Conservation (phyloP, 306 rosid genomes). For the Fragaria nilgerrensis region DNA sequence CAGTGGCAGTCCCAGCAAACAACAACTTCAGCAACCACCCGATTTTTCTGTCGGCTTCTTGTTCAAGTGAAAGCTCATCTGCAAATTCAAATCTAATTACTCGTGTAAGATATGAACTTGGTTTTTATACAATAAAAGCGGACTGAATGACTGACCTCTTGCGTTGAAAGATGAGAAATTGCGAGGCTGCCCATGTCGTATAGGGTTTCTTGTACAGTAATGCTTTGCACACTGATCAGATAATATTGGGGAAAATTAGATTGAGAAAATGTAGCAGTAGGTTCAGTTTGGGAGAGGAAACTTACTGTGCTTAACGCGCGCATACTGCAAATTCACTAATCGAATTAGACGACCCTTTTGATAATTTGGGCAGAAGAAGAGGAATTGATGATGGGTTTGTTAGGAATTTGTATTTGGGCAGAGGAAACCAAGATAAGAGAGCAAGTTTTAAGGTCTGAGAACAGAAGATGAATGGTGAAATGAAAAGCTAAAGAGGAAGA, state of each 20-base stretch:
- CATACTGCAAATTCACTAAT: slow-evolving; percentile 35
- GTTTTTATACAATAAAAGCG: background rate
- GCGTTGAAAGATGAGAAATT: slow-evolving; percentile 43
- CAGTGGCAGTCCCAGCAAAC: slow-evolving; percentile 74
- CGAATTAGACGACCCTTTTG: too few relatives aligned
- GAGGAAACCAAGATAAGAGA: too few relatives aligned
- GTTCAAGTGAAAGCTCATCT: slow-evolving; percentile 65
- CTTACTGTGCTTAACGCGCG: slow-evolving; percentile 50
- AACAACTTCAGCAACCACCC: slow-evolving; percentile 79
- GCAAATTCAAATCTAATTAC: slow-evolving; percentile 24
- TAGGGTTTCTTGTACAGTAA: slow-evolving; percentile 29
- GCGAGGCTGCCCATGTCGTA: slow-evolving; percentile 41
- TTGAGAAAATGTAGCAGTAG: too few relatives aligned
- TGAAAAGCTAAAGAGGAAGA: too few relatives aligned
- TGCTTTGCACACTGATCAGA: too few relatives aligned
- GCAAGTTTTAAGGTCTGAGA: too few relatives aligned
- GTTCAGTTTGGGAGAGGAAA: background rate
- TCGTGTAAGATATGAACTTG: background rate
- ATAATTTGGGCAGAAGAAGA: too few relatives aligned
- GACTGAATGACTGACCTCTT: slow-evolving; percentile 39
- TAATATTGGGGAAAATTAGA: background rate
- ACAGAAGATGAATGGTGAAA: too few relatives aligned
- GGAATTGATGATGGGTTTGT: too few relatives aligned
- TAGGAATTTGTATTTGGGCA: too few relatives aligned
- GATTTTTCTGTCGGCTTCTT: slow-evolving; percentile 75